A percentile compares a stretch with the other conserved stretches of the same genome.
Conservation (phyloP, 495 filamentous ascomycete genomes). For the Aspergillus sclerotioniger region DNA sequence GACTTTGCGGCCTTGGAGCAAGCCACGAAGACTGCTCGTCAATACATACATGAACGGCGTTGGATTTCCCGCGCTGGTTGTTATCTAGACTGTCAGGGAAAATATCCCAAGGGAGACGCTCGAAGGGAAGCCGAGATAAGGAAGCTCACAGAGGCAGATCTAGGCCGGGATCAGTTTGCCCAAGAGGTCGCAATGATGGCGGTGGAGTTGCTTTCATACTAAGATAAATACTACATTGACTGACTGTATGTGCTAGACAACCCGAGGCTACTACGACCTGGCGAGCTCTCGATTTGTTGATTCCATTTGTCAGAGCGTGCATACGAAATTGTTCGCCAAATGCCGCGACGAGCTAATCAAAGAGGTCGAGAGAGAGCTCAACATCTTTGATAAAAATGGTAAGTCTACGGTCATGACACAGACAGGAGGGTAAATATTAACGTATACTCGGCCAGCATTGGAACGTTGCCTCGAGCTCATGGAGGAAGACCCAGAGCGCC, state of each 20-base stretch:
- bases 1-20: constrained; percentile 23
- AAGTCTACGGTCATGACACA: constrained; percentile 11
- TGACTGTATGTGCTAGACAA: constrained; percentile 25
- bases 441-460: constrained; percentile 21
- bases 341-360: constrained; percentile 38
- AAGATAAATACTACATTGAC: not conserved
- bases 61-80: constrained; percentile 11
- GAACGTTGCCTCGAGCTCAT: constrained; percentile 45
- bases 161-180: constrained; percentile 42
- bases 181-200: constrained; percentile 53
- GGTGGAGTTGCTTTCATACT: constrained; percentile 26
- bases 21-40: constrained; percentile 9
- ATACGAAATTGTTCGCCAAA: constrained; percentile 45
- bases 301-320: constrained; percentile 43
- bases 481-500: constrained; percentile 48
- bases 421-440: not conserved
- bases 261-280: constrained; percentile 53
- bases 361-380: constrained; percentile 33
- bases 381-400: constrained; percentile 39
- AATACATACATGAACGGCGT: constrained; percentile 14
- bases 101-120: constrained; percentile 9
- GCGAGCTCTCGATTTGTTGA: constrained; percentile 51
- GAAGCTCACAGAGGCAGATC: constrained; percentile 24
- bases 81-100: constrained; percentile 16
- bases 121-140: constrained; percentile 19